Percentiles rank a stretch among this genome's conserved stretches.
Evolutionary conservation across 805 yeast genomes (phyloP).

Genomic region (Candida sithepensis): DNA sequence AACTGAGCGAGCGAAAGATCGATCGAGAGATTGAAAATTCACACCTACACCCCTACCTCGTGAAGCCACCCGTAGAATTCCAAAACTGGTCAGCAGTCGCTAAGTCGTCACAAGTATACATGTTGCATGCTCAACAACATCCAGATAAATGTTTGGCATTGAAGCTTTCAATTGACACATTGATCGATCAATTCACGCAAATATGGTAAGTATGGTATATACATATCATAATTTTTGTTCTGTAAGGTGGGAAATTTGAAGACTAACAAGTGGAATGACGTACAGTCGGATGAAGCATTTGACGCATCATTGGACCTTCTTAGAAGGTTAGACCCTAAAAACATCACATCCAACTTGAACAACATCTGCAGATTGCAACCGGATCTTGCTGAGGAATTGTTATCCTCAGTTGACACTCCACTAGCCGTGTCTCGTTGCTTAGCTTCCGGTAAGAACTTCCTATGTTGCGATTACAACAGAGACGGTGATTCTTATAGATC

Average conservation of each 20-base stretch:
- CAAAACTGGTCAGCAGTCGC: too few species aligned
- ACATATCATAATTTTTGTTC: neutral
- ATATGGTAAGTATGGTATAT: neutral
- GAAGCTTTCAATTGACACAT: too few species aligned
- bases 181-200: too few species aligned
- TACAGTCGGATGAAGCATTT: slow-evolving; percentile 43
- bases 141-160: too few species aligned
- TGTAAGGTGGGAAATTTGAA: neutral
- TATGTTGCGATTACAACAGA: slow-evolving; percentile 91
- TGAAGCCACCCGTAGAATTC: too few species aligned
- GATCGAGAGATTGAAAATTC: too few species aligned
- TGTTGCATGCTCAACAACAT: too few species aligned
- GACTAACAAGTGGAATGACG: neutral
- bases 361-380: slow-evolving; percentile 54
- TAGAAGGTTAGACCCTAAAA: slow-evolving; percentile 69
- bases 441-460: slow-evolving; percentile 58
- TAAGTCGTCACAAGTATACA: too few species aligned
- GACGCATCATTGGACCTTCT: slow-evolving; percentile 79
- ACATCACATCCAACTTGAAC: slow-evolving; percentile 42
- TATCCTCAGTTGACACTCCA: slow-evolving; percentile 87
- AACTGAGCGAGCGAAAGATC: too few species aligned
- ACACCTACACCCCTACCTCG: too few species aligned
- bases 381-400: slow-evolving; percentile 78
- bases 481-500: slow-evolving; percentile 91
- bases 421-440: slow-evolving; percentile 50